phyloP scores from a whole-genome alignment of 2,329 filamentous ascomycete genomes.

The Corinectria fuckeliana region DNA sequence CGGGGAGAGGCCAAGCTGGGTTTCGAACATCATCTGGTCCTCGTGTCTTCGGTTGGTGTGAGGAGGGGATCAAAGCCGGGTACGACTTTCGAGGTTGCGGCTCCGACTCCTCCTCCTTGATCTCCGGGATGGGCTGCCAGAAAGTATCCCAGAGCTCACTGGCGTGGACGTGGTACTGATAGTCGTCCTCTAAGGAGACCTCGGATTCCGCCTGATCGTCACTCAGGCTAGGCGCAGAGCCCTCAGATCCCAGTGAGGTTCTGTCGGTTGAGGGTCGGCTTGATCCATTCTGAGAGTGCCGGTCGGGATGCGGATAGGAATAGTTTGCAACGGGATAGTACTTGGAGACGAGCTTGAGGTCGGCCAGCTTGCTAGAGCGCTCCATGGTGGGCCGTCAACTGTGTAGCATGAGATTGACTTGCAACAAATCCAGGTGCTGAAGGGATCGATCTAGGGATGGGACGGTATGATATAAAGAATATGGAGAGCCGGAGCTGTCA shows the following conservation, averaged over 20 bases:
- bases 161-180: conserved; percentile 53
- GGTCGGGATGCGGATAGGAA: conserved; percentile 45
- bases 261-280: conserved; percentile 39
- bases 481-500: conserved; percentile 29
- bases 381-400: conserved; percentile 43
- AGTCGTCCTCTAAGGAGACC: conserved; percentile 57
- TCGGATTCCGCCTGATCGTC: conserved; percentile 60
- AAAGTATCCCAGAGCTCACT: conserved; percentile 60
- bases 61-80: conserved; percentile 41
- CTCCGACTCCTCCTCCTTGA: conserved; percentile 20
- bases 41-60: conserved; percentile 31
- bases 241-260: conserved; percentile 54
- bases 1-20: conserved; percentile 38
- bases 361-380: conserved; percentile 44
- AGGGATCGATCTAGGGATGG: conserved; percentile 34
- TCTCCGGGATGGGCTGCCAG: conserved; percentile 43
- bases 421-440: conserved; percentile 29
- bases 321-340: conserved; percentile 50
- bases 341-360: conserved; percentile 49
- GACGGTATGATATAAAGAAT: conserved; percentile 41
- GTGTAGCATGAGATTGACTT: conserved; percentile 30
- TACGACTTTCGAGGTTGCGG: conserved; percentile 39
- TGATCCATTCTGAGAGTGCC: conserved; percentile 30
- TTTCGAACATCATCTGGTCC: conserved; percentile 35
- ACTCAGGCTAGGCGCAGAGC: conserved; percentile 55